phyloP scores from a whole-genome alignment of 139 green algal genomes.

The Zygnema circumcarinatum region DNA sequence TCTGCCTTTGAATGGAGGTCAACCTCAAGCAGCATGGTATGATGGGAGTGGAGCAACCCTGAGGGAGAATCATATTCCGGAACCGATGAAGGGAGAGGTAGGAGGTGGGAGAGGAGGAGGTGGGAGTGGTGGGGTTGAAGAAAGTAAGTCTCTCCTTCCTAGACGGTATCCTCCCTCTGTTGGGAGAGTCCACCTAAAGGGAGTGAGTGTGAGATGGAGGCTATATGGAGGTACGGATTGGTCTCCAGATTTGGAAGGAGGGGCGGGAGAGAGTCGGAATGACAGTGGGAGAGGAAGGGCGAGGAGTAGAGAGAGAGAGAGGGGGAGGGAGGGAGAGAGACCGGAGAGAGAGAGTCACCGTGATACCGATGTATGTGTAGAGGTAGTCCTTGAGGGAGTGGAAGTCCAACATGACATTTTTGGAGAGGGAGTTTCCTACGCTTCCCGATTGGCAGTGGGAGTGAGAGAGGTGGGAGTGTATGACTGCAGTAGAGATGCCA shows the following conservation, averaged over 20 bases:
- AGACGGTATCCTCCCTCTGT: not conserved
- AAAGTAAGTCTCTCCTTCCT: not conserved
- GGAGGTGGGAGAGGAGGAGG: not conserved
- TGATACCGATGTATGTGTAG: not conserved
- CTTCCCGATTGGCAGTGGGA: not conserved
- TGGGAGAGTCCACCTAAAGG: not conserved
- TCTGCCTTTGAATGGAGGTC: no score
- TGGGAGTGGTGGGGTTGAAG: not conserved
- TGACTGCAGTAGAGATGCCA: not conserved
- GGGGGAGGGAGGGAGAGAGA: no score
- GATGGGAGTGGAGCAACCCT: not conserved
- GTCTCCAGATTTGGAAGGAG: not conserved
- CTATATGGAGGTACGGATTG: constrained; percentile 11
- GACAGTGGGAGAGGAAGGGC: no score
- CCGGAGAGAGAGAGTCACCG: no score
- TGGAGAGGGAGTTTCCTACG: not conserved
- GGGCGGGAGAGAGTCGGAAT: no score
- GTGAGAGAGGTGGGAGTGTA: not conserved
- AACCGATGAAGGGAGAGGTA: not conserved
- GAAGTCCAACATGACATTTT: not conserved
- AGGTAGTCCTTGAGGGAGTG: not conserved
- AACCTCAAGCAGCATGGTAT: not conserved
- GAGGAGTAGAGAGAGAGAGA: no score
- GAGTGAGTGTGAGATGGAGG: not conserved
- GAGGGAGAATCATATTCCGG: not conserved